Evolutionary conservation across 805 yeast species (phyloP).

Genomic region (Suhomyces kilbournensis): DNA sequence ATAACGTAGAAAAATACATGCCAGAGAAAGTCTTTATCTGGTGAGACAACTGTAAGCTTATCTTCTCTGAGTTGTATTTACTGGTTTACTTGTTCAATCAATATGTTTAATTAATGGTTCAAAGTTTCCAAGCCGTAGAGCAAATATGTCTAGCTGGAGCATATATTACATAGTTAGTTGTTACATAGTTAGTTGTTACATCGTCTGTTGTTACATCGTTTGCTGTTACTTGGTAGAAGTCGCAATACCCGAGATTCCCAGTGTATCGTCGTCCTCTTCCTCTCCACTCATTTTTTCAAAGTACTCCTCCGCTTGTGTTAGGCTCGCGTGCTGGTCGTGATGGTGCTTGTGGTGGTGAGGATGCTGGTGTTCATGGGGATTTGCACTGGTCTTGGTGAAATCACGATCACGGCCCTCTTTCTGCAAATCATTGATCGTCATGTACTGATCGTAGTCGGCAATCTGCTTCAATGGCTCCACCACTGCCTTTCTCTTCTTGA

Average conservation of each 20-base stretch:
- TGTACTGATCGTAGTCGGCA: constrained; percentile 34
- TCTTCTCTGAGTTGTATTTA: too few relatives aligned
- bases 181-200: too few relatives aligned
- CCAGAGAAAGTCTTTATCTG: too few relatives aligned
- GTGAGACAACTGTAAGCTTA: too few relatives aligned
- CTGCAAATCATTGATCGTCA: constrained; percentile 40
- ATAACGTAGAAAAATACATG: too few relatives aligned
- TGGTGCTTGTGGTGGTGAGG: constrained; percentile 7
- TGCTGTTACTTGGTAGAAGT: neutral
- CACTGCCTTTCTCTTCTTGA: constrained; percentile 27
- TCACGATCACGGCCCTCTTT: constrained; percentile 25
- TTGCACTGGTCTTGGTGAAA: constrained; percentile 7
- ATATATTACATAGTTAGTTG: neutral
- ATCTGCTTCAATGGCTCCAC: constrained; percentile 39
- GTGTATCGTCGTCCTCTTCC: neutral
- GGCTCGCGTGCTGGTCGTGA: neutral
- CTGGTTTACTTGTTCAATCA: too few relatives aligned
- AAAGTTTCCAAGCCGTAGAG: too few relatives aligned
- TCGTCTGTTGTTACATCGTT: neutral
- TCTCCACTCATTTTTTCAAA: neutral
- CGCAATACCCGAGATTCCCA: neutral
- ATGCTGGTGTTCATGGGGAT: constrained; percentile 6
- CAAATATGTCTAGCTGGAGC: neutral
- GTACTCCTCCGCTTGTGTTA: neutral
- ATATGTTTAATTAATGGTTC: too few relatives aligned